phyloP scores from a whole-genome alignment of 2,329 filamentous ascomycete species.

The Sclerotinia nivalis region DNA sequence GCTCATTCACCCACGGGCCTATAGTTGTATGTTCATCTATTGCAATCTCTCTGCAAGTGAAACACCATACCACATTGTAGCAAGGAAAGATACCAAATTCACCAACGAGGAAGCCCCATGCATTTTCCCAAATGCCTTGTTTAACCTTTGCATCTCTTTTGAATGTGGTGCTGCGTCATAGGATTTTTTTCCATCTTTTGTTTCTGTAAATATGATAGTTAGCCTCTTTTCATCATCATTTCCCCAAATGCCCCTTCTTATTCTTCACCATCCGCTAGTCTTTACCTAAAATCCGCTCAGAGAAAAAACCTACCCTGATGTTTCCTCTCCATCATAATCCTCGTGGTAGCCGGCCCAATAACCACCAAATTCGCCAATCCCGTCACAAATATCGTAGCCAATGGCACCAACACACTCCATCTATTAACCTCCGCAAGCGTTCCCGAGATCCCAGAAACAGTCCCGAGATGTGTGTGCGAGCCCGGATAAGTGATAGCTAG shows the following conservation, averaged over 20 bases:
- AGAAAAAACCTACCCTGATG: conserved; percentile 67
- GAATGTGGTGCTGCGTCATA: conserved; percentile 79
- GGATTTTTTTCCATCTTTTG: conserved; percentile 84
- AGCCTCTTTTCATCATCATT: neutral
- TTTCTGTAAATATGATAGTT: conserved; percentile 55
- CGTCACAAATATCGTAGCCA: conserved; percentile 68
- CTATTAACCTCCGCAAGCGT: conserved; percentile 62
- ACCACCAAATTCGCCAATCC: conserved; percentile 70
- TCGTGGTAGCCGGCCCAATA: conserved; percentile 73
- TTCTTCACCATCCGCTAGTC: neutral
- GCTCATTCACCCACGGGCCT: neutral
- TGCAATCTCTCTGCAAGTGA: conserved; percentile 51
- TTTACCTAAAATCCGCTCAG: neutral
- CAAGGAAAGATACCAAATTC: conserved; percentile 70
- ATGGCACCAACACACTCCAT: conserved; percentile 65
- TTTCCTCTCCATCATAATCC: conserved; percentile 72
- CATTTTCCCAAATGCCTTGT: conserved; percentile 74
- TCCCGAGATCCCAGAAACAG: conserved; percentile 52
- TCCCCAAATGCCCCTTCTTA: conserved; percentile 1
- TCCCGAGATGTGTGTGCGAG: conserved; percentile 44
- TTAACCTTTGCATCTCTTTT: conserved; percentile 77
- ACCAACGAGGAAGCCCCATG: conserved; percentile 81
- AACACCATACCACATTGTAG: conserved; percentile 75
- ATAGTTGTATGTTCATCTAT: conserved; percentile 16
- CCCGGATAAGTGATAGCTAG: conserved; percentile 80